A percentile compares a stretch with the other conserved stretches of the same genome.
Conservation (phyloP, 2,329 filamentous ascomycete species). For the Aureobasidium mangrovei region DNA sequence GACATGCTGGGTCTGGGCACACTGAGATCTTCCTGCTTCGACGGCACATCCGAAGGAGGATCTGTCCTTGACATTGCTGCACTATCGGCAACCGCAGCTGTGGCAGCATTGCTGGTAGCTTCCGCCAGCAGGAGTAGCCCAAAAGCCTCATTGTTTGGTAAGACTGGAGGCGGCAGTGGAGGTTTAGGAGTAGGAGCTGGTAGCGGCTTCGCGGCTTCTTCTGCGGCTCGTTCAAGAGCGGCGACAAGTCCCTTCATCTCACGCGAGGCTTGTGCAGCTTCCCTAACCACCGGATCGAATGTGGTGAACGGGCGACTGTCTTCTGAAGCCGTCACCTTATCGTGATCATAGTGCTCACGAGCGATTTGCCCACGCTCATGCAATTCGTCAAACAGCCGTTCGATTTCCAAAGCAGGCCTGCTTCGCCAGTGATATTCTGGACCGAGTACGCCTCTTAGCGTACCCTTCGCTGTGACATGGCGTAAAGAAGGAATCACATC, state of each 20-base stretch:
- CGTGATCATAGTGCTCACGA: constrained; percentile 11
- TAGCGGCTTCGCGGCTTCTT: constrained; percentile 9
- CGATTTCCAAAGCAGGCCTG: constrained; percentile 32
- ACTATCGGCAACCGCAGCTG: not conserved
- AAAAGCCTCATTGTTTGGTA: constrained; percentile 35
- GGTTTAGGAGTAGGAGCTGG: constrained; percentile 16
- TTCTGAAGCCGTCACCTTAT: constrained; percentile 12
- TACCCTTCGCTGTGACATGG: constrained; percentile 25
- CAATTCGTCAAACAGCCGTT: constrained; percentile 28
- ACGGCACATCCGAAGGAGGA: not conserved
- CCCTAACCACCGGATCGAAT: constrained; percentile 33
- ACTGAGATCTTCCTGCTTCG: not conserved
- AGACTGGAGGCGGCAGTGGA: constrained; percentile 18
- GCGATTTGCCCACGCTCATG: constrained; percentile 17
- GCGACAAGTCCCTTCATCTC: constrained; percentile 27
- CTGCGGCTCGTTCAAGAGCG: constrained; percentile 27
- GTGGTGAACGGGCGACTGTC: constrained; percentile 30
- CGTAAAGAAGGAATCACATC: constrained; percentile 26
- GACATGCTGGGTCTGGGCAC: constrained; percentile 12
- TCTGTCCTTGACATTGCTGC: not conserved
- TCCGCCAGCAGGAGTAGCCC: constrained; percentile 32
- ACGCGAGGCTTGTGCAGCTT: constrained; percentile 31
- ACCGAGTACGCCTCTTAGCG: constrained; percentile 17
- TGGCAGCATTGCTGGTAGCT: constrained; percentile 15
- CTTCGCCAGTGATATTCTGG: constrained; percentile 33